These are phyloP conservation scores for Gardenia jasminoides DNA, from an alignment of 257 asterid genomes.

Conservation along the genomic window DNA sequence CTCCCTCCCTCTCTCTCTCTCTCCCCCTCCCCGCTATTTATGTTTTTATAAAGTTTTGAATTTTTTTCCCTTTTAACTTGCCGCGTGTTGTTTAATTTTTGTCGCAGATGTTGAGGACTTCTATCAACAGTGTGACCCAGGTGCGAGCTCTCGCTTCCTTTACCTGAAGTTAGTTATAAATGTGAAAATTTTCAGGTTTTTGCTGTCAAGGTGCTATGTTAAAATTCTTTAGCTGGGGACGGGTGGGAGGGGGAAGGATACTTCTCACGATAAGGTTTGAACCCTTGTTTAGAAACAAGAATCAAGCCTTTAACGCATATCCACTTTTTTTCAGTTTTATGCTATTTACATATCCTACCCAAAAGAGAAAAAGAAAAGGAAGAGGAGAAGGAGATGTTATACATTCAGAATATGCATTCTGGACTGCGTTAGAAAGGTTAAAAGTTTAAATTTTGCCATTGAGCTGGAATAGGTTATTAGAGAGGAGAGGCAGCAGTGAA, in stretches of 20 bases:
- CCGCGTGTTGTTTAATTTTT: not conserved
- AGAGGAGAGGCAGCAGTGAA: too few species aligned
- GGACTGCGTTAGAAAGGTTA: not conserved
- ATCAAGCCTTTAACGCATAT: too few species aligned
- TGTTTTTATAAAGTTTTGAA: not conserved
- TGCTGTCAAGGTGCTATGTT: not conserved
- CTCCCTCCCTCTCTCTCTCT: not conserved
- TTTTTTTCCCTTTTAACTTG: not conserved
- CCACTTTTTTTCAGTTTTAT: too few species aligned
- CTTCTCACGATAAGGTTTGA: not conserved
- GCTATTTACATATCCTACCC: not conserved
- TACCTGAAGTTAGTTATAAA: not conserved
- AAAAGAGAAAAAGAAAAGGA: too few species aligned
- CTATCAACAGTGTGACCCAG: conserved; percentile 49
- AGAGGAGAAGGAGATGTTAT: too few species aligned
- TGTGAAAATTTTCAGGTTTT: not conserved
- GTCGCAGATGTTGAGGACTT: conserved; percentile 43
- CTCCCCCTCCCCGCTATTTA: too few species aligned
- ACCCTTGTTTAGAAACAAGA: not conserved
- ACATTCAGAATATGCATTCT: not conserved
- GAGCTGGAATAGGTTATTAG: not conserved
- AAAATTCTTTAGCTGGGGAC: not conserved
- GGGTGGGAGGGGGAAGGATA: too few species aligned
- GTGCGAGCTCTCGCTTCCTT: conserved; percentile 14
- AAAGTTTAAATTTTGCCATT: not conserved